Base-by-base conservation (phyloP, 495 filamentous ascomycete species). In the Aspergillus incahuasiensis region DNA sequence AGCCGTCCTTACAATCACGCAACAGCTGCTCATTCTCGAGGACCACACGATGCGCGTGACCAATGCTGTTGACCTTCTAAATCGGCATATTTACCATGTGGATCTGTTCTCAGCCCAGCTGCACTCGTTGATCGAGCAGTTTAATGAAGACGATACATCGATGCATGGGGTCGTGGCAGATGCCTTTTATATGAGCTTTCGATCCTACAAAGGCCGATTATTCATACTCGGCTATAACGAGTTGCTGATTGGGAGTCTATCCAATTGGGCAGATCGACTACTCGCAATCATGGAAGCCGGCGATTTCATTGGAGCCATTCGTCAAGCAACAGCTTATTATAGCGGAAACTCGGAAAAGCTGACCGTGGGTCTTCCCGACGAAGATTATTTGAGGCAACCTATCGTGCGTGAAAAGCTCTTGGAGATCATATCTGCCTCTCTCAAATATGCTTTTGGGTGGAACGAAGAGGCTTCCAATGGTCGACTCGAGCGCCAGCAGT, bases 211-310 rank as follows among this genome's bases (percentile, higher is more conserved):
- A 70, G 91, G 95, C 15, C 84, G 94, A 12, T 75, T 96, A 41
- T 98, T 97, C 65, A 75, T 97, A 12, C 76, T 98, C 19, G 92
- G 92, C 39, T 90, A 89, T 74, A 90, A 88, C 66, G 94, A 97
- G 63, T 71, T 96, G 8, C 87, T 90, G 2, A 85, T 97, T 45
- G 94, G 94, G 19, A 87, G 85, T 30, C 72, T 98, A 43, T 97
- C 95, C 12, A 97, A 97, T 62, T 98, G 94, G 94, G 94, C 94
- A n/a, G 94, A 98, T 72, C 80, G 94, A 57, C 75, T 98, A n/a
- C 82, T 96, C 51, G 92, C 92, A 1, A 75, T 97, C 54, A 95
- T 98, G 90, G 91, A 97, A 65, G 86, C 90, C 42, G 94, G 94
- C 24, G 90, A 95, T 64, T 95, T 91, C 60, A 90, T 98, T 60